These are phyloP conservation scores for Crithidia brevicula DNA, from an alignment of 208 protist species.

Conservation along the genomic window DNA sequence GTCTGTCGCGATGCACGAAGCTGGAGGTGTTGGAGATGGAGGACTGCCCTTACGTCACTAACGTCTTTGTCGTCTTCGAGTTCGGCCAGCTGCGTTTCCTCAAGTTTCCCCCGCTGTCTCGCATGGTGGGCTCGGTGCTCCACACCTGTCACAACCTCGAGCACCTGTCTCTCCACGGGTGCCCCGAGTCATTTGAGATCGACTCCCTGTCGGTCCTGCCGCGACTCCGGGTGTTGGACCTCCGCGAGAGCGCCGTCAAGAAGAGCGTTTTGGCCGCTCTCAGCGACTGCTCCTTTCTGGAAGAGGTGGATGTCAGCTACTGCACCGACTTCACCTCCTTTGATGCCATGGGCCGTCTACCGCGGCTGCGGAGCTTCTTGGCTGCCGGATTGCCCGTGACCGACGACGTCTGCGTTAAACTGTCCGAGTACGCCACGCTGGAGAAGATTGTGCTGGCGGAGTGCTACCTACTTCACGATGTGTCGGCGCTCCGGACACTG, in stretches of 20 bases:
- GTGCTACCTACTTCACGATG: slow-evolving; percentile 26
- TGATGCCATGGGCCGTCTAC: slow-evolving; percentile 20
- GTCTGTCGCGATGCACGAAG: slow-evolving; percentile 38
- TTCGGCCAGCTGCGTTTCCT: slow-evolving; percentile 39
- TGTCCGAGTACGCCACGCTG: slow-evolving; percentile 24
- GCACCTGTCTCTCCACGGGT: slow-evolving; percentile 35
- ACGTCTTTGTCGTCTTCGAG: slow-evolving; percentile 38
- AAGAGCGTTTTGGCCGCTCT: slow-evolving; percentile 18
- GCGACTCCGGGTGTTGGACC: slow-evolving; percentile 31
- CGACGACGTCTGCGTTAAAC: slow-evolving; percentile 24
- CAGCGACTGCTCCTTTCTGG: slow-evolving; percentile 18
- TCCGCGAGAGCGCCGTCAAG: slow-evolving; percentile 33
- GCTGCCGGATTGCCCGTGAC: slow-evolving; percentile 28
- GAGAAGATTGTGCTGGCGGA: slow-evolving; percentile 31
- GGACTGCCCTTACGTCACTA: slow-evolving; percentile 42
- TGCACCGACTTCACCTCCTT: slow-evolving; percentile 27
- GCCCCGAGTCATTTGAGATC: slow-evolving; percentile 35
- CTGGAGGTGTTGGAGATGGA: slow-evolving; percentile 49
- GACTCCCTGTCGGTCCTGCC: slow-evolving; percentile 22
- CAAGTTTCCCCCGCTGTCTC: slow-evolving; percentile 36
- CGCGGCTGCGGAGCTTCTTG: slow-evolving; percentile 29
- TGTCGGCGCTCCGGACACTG: slow-evolving; percentile 23
- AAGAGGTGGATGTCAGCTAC: slow-evolving; percentile 32
- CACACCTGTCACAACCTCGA: slow-evolving; percentile 43
- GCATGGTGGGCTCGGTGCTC: slow-evolving; percentile 35